phyloP scores from a whole-genome alignment of 352 stramenopile species.

The Pythium graminicola region DNA sequence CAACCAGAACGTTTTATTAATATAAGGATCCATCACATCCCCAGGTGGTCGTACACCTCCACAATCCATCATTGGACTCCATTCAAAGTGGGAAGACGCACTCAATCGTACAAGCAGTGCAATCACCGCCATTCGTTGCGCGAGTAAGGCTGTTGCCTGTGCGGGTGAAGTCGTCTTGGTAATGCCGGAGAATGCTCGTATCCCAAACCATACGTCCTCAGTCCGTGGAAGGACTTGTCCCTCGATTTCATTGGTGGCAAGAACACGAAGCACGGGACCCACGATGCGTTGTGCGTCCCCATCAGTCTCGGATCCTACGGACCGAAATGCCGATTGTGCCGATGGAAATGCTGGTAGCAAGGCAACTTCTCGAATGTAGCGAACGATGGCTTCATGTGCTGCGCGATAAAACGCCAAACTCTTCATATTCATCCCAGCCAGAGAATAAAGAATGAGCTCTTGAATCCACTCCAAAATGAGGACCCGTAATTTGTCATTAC shows the following conservation, averaged over 20 bases:
- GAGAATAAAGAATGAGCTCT: no score
- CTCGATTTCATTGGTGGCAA: not conserved
- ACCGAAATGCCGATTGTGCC: no score
- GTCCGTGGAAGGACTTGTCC: not conserved
- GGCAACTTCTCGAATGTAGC: not conserved
- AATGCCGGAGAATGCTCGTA: slow-evolving; percentile 8
- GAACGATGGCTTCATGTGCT: not conserved
- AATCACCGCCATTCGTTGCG: not conserved
- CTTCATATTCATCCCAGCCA: no score
- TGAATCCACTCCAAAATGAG: no score
- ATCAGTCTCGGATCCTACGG: not conserved
- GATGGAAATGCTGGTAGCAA: not conserved
- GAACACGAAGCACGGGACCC: not conserved
- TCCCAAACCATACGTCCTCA: slow-evolving; percentile 1
- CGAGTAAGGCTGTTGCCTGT: not conserved
- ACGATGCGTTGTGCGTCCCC: no score
- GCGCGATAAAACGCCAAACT: not conserved
- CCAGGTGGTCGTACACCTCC: not conserved
- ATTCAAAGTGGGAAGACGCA: not conserved
- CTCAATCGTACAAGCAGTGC: slow-evolving; percentile 2
- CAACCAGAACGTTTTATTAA: slow-evolving; percentile 5
- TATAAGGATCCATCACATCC: not conserved
- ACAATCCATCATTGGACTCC: slow-evolving; percentile 8
- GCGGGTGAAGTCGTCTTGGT: not conserved
- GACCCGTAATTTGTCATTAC: no score